Base-by-base conservation (phyloP, 345 rosid genomes). In the Gossypium turneri region DNA sequence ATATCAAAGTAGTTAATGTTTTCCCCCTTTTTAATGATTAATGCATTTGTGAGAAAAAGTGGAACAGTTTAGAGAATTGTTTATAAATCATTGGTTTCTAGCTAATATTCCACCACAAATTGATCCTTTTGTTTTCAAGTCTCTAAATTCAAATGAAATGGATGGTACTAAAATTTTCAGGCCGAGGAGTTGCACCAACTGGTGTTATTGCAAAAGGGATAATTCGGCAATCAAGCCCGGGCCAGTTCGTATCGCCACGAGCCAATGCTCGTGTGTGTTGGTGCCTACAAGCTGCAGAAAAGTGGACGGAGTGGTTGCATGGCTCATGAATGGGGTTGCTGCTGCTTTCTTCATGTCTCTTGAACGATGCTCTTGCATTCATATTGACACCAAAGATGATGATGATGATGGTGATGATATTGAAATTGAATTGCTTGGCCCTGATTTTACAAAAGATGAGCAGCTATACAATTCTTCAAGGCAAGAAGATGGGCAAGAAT, bases 311-410 rank as follows among this genome's bases (percentile, higher is more conserved):
- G 72, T 65, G 38, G 83, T 62, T 38, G 55, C 77, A 17, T 24
- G 85, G 83, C 80, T 87, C 75, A 34, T 68, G 60, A 53, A 78
- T 22, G 83, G 85, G 8, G 78, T 83, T 34, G 83, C 83, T 9
- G 29, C 81, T 2, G 80, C 79, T 29, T 88, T 88, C 44, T 88
- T 88, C 84, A 68, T 70, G 12, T 81, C 89, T 43, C 76, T 88
- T 9, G 78, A 77, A 41, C 56, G 77, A 19, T 88, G 86, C 75
- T 60, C 75, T 57, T 86, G 91, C 82, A 13, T 86, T 51, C 12
- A 24, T 10, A 47, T 83, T 5, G 79, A 76, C 67, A 86, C 91
- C 22, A 73, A 76, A 57, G 89, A 69, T 59, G 89, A 88, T 29
- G 7, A 24, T 15, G 84, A 82, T 13, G 76, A 74, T 60, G 12